Conservation (phyloP, 116 monocot species). For the Trichopus zeylanicus region DNA sequence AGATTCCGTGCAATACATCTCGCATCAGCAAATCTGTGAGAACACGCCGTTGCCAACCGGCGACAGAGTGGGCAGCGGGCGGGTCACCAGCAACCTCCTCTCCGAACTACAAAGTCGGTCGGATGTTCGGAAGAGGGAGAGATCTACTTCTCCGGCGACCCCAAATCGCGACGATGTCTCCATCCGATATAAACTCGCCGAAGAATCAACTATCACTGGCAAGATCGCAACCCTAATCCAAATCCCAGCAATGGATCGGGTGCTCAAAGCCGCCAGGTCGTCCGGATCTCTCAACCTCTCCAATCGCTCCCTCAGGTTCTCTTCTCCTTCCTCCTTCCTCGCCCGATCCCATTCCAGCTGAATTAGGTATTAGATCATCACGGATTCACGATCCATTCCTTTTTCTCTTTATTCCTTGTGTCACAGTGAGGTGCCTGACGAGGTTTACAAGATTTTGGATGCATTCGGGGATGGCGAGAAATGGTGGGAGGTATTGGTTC, state of each 20-base stretch:
- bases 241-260: conserved; percentile 56
- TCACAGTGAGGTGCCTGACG: conserved; percentile 73
- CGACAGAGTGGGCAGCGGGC: too few species aligned
- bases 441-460: conserved; percentile 67
- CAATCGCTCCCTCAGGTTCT: conserved; percentile 74
- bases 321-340: not conserved
- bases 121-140: too few species aligned
- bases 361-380: too few species aligned
- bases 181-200: too few species aligned
- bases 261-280: conserved; percentile 60
- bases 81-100: too few species aligned
- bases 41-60: too few species aligned
- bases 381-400: not conserved
- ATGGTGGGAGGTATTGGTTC: conserved; percentile 89
- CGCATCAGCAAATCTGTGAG: too few species aligned
- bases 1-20: too few species aligned
- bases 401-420: conserved; percentile 1
- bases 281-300: conserved; percentile 98
- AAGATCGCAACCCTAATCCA: not conserved
- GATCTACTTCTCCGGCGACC: too few species aligned
- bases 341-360: not conserved
- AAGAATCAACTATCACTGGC: too few species aligned
- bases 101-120: too few species aligned
- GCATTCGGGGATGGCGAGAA: conserved; percentile 70
- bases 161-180: too few species aligned